phyloP scores from a whole-genome alignment of 306 rosid genomes.

The Ormosia emarginata region DNA sequence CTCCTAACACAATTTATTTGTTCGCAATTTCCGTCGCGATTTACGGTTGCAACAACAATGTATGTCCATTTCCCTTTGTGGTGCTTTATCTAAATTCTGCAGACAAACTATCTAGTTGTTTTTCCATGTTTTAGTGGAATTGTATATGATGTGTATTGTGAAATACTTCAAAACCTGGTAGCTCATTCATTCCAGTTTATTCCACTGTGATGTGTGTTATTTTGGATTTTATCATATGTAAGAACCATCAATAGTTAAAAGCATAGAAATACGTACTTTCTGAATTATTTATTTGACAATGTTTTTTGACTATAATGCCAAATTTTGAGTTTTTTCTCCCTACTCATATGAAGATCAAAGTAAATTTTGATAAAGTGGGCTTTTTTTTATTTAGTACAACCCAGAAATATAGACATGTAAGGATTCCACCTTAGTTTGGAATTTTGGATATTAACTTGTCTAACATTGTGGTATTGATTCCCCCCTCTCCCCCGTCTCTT shows the following conservation, averaged over 20 bases:
- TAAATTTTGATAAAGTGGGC: background rate
- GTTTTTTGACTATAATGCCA: background rate
- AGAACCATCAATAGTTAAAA: background rate
- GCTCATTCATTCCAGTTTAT: background rate
- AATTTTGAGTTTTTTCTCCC: background rate
- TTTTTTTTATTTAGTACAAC: background rate
- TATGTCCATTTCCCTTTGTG: constrained; percentile 6
- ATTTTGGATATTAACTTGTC: background rate
- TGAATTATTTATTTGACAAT: background rate
- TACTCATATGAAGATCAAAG: background rate
- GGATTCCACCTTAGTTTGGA: background rate
- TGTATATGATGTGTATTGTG: background rate
- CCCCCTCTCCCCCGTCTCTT: background rate
- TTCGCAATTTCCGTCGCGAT: too few species aligned
- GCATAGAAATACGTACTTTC: background rate
- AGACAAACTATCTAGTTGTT: background rate
- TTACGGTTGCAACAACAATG: too few species aligned
- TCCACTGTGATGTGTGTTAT: background rate
- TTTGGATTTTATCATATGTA: background rate
- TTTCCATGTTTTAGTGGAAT: background rate
- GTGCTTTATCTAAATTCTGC: background rate
- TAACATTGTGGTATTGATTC: background rate
- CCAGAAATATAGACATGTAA: background rate
- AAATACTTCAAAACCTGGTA: background rate
- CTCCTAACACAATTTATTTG: too few species aligned